A percentile compares a stretch with the other conserved stretches of the same genome.
Evolutionary conservation across 2,329 filamentous ascomycete genomes (phyloP).

Genomic region (Clonostachys rhizophaga): DNA sequence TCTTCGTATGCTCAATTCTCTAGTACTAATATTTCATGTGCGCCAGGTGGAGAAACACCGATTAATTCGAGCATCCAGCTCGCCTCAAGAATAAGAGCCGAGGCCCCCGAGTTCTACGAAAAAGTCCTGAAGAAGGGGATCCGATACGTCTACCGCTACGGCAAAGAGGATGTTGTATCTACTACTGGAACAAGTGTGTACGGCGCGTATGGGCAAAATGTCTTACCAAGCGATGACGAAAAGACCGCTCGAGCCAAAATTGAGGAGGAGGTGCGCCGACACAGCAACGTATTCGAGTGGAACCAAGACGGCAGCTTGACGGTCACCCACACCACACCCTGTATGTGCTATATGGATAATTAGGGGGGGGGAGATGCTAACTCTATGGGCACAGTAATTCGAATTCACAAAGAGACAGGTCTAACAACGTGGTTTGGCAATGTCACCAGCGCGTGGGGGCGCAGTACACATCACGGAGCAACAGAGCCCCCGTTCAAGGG

Average conservation of each 20-base stretch:
- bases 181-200: slow-evolving; percentile 22
- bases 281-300: slow-evolving; percentile 23
- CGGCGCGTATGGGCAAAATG: slow-evolving; percentile 21
- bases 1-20: too few species aligned
- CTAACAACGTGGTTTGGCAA: slow-evolving; percentile 23
- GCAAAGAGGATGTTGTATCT: slow-evolving; percentile 13
- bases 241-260: slow-evolving; percentile 14
- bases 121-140: slow-evolving; percentile 18
- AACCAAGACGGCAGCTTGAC: slow-evolving; percentile 24
- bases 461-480: slow-evolving; percentile 21
- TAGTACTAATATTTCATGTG: background rate
- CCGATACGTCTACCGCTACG: slow-evolving; percentile 22
- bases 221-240: slow-evolving; percentile 14
- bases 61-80: slow-evolving; percentile 21
- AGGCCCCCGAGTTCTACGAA: slow-evolving; percentile 17
- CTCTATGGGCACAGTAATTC: slow-evolving; percentile 13
- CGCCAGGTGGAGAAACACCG: slow-evolving; percentile 23
- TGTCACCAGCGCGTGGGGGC: slow-evolving; percentile 25
- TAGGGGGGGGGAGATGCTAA: too few species aligned
- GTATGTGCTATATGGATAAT: too few species aligned
- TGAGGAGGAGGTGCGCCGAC: slow-evolving; percentile 21
- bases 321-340: slow-evolving; percentile 21
- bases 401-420: slow-evolving; percentile 16
- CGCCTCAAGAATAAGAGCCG: slow-evolving; percentile 13
- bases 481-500: slow-evolving; percentile 20